These are phyloP conservation scores for Amanita inopinata DNA, from an alignment of 768 basidiomycete genomes.

Conservation along the genomic window DNA sequence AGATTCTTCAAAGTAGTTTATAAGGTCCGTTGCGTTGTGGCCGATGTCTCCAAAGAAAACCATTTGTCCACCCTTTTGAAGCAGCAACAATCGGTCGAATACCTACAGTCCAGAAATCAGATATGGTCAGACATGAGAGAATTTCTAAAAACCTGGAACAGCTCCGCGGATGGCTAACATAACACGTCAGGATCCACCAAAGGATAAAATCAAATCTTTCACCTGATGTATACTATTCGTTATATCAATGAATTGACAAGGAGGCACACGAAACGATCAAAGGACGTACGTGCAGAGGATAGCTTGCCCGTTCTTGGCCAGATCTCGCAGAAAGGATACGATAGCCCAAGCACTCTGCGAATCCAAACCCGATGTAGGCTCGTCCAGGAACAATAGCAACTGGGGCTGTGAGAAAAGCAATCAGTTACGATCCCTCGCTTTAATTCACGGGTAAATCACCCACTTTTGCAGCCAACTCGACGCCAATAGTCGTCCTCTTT, in stretches of 20 bases:
- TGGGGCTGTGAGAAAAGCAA: slow-evolving; percentile 41
- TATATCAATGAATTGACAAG: slow-evolving; percentile 1
- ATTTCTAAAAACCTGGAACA: slow-evolving; percentile 45
- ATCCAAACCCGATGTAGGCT: slow-evolving; percentile 83
- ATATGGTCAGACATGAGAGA: neutral
- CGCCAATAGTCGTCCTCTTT: slow-evolving; percentile 80
- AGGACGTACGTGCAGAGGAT: slow-evolving; percentile 78
- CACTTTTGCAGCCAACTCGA: slow-evolving; percentile 82
- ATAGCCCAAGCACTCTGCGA: slow-evolving; percentile 86
- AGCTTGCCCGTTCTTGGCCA: slow-evolving; percentile 76
- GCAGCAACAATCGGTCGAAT: slow-evolving; percentile 71
- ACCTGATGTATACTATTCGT: slow-evolving; percentile 34
- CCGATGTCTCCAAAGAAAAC: slow-evolving; percentile 74
- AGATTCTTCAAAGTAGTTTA: slow-evolving; percentile 68
- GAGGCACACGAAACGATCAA: neutral
- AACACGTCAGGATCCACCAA: slow-evolving; percentile 14
- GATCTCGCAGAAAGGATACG: slow-evolving; percentile 59
- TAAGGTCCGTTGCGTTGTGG: slow-evolving; percentile 44
- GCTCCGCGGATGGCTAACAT: slow-evolving; percentile 69
- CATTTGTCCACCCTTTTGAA: slow-evolving; percentile 68
- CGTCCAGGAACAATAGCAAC: slow-evolving; percentile 77
- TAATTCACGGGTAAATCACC: slow-evolving; percentile 14
- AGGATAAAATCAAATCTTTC: neutral
- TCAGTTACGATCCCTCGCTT: neutral
- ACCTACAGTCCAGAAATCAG: slow-evolving; percentile 21